Conservation (phyloP, 2,329 filamentous ascomycete genomes). For the Decorospora gaudefroyi region DNA sequence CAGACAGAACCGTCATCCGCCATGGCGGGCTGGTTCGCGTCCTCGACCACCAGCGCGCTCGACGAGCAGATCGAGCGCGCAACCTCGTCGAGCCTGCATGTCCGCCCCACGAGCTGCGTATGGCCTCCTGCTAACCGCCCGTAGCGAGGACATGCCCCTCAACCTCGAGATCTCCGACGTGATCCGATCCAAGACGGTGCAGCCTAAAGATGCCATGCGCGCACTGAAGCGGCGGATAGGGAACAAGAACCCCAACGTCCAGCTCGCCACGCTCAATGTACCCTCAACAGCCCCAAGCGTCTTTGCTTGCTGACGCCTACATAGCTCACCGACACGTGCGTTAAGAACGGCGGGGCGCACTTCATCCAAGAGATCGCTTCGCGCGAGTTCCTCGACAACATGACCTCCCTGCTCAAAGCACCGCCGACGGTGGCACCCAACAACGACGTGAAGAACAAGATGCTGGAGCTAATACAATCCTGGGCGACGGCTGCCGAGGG, state of each 20-base stretch:
- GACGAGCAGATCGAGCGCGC: slow-evolving; percentile 97
- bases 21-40: slow-evolving; percentile 94
- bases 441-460: slow-evolving; percentile 83
- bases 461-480: slow-evolving; percentile 88
- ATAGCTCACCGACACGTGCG: slow-evolving; percentile 93
- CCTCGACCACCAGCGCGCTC: slow-evolving; percentile 83
- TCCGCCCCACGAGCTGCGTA: background rate
- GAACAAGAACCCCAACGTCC: slow-evolving; percentile 96
- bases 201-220: slow-evolving; percentile 97
- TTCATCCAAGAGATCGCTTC: slow-evolving; percentile 96
- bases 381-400: slow-evolving; percentile 96
- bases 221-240: slow-evolving; percentile 91
- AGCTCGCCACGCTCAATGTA: slow-evolving; percentile 92
- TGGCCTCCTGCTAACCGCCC: slow-evolving; percentile 14
- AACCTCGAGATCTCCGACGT: slow-evolving; percentile 98
- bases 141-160: slow-evolving; percentile 90
- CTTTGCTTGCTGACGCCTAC: slow-evolving; percentile 19
- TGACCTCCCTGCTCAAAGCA: slow-evolving; percentile 85
- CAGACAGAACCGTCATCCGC: slow-evolving; percentile 16
- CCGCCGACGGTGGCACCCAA: slow-evolving; percentile 76
- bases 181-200: slow-evolving; percentile 95
- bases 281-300: background rate
- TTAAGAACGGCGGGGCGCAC: slow-evolving; percentile 96
- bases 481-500: slow-evolving; percentile 92
- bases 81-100: slow-evolving; percentile 87